Percentiles rank a stretch among this genome's conserved stretches.
These are phyloP conservation scores for Discostella pseudostelligera DNA, from an alignment of 108 stramenopile species.

Conservation along the genomic window DNA sequence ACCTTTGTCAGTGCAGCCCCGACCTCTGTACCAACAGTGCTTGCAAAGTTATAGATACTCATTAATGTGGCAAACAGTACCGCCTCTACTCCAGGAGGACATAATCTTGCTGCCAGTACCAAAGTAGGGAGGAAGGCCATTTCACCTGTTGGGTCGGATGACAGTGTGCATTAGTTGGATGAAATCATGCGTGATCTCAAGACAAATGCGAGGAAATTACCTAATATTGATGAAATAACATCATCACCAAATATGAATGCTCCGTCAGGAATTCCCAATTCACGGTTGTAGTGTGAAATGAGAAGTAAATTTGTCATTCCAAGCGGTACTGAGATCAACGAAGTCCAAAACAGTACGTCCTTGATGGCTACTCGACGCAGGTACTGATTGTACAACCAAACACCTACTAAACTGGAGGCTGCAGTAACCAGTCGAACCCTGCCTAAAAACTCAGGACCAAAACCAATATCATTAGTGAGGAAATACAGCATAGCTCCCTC, in stretches of 20 bases:
- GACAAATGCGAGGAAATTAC: slow-evolving; percentile 14
- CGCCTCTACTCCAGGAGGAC: slow-evolving; percentile 93
- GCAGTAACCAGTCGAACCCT: slow-evolving; percentile 83
- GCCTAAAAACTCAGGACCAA: slow-evolving; percentile 93
- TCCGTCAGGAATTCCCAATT: slow-evolving; percentile 87
- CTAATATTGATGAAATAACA: slow-evolving; percentile 81
- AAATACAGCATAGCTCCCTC: slow-evolving; percentile 95
- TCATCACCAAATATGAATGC: slow-evolving; percentile 94
- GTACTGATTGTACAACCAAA: slow-evolving; percentile 78
- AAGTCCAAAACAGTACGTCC: slow-evolving; percentile 82
- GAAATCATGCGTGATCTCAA: not conserved
- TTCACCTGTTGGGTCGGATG: slow-evolving; percentile 29
- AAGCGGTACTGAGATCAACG: slow-evolving; percentile 68
- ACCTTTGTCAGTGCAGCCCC: slow-evolving; percentile 84
- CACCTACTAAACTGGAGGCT: slow-evolving; percentile 82
- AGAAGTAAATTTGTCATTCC: slow-evolving; percentile 80
- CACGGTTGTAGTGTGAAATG: slow-evolving; percentile 84
- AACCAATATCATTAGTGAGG: slow-evolving; percentile 87
- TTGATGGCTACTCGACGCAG: slow-evolving; percentile 66
- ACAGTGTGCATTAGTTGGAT: not conserved
- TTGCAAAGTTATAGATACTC: slow-evolving; percentile 92
- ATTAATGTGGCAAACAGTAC: slow-evolving; percentile 93
- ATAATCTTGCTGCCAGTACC: slow-evolving; percentile 90
- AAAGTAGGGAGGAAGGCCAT: slow-evolving; percentile 93
- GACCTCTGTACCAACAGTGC: slow-evolving; percentile 85